Base-by-base conservation (phyloP, 2,329 filamentous ascomycete genomes). In the Calonectria pseudoreteaudii region DNA sequence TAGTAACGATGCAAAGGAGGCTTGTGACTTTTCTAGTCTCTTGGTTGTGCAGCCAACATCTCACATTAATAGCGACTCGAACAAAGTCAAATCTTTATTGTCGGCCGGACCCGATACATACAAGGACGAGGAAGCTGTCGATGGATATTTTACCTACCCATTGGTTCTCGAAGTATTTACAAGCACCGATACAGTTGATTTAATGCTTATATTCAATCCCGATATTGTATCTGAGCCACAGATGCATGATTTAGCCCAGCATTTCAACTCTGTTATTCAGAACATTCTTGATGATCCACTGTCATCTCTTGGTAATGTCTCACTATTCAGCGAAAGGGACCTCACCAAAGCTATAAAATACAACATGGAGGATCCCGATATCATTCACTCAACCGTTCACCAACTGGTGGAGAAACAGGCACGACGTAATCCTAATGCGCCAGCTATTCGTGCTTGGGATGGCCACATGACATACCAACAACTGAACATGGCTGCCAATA, bases 221-320 rank as follows among this genome's bases (percentile, higher is more conserved):
- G 77, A 78, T 66, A 79, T 14, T 75, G 76, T 50, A 41, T 47
- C 58, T 18, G 68, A 65, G 62, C 10, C 49, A 18, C 68, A 36
- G 67, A 13, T 34, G 38, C 30, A 31, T 49, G 60, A 41, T 23
- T 20, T 65, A 26, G 26, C 60, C 9, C 60, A 65, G 7, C 60
- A 65, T 41, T 49, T 65, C 26, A 49, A 65, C 60, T 49, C 38
- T 5, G 30, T 26, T 16, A 28, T 65, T 26, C 60, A 65, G 20
- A 30, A 65, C 6, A 28, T 65, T 14, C 60, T 47, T n/a, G 18
- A 30, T n/a, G 13, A 49, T 31, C 11, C 41, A 8, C 5, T 16
- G 16, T n/a, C 16, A n/a, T 3, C 11, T 9, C 60, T 65, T 26
- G n/a, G 60, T 6, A 47, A 26, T 18, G 11, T 65, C 18, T 65